A percentile compares a stretch with the other conserved stretches of the same genome.
These are phyloP conservation scores for Taiwanofungus camphoratus DNA, from an alignment of 1,284 basidiomycete species.

Conservation along the genomic window DNA sequence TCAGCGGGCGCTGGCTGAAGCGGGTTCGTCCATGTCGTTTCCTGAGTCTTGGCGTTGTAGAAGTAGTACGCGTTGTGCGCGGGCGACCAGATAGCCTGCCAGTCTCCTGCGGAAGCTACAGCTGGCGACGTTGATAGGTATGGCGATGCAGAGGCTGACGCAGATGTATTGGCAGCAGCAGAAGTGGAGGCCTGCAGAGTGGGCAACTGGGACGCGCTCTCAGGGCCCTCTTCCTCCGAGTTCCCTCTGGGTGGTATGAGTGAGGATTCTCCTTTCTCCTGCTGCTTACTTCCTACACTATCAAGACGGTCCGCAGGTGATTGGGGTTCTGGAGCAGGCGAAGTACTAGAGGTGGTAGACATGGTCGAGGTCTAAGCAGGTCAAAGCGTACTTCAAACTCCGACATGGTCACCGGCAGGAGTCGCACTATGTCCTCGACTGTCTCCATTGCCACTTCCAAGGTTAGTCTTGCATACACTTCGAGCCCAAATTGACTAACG, in stretches of 20 bases:
- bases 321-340: slow-evolving; percentile 2
- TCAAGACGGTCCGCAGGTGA: background rate
- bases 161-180: background rate
- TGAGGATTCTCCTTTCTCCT: no score
- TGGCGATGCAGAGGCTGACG: slow-evolving; percentile 1
- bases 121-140: slow-evolving; percentile 1
- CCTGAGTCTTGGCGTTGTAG: slow-evolving; percentile 71
- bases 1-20: slow-evolving; percentile 38
- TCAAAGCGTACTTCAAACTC: slow-evolving; percentile 8
- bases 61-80: slow-evolving; percentile 86
- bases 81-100: slow-evolving; percentile 86
- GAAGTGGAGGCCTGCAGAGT: slow-evolving; percentile 3
- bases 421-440: no score
- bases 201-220: slow-evolving; percentile 10
- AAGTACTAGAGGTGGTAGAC: slow-evolving; percentile 1
- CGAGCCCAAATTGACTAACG: no score
- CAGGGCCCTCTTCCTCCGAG: background rate
- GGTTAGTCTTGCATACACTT: no score
- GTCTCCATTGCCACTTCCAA: no score
- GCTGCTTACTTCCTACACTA: background rate
- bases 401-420: no score
- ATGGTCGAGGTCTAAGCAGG: slow-evolving; percentile 6
- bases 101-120: slow-evolving; percentile 35
- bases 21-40: slow-evolving; percentile 89
- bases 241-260: no score